These are phyloP conservation scores for Colletotrichum horii DNA, from an alignment of 2,329 filamentous ascomycete species.

Conservation along the genomic window DNA sequence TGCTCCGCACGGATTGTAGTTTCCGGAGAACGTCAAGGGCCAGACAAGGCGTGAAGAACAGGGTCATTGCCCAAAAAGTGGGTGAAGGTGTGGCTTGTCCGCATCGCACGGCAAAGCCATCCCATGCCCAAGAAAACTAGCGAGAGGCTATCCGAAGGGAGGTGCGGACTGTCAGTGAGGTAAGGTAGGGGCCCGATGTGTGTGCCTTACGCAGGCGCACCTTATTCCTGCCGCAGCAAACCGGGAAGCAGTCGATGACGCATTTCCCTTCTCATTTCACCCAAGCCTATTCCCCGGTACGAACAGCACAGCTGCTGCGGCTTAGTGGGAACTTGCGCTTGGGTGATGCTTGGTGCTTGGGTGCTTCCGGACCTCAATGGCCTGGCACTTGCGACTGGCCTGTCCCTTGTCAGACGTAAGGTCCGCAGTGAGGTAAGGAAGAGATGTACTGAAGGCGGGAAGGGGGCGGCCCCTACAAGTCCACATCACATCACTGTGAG, in stretches of 20 bases:
- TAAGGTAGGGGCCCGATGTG: neutral
- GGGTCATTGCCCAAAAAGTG: slow-evolving; percentile 6
- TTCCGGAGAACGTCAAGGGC: neutral
- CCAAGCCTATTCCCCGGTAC: slow-evolving; percentile 11
- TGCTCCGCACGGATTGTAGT: neutral
- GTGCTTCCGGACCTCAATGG: slow-evolving; percentile 8
- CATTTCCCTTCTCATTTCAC: slow-evolving; percentile 14
- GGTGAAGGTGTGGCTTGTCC: slow-evolving; percentile 13
- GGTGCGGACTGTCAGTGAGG: neutral
- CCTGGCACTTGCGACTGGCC: slow-evolving; percentile 10
- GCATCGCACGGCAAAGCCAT: slow-evolving; percentile 13
- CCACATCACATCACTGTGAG: slow-evolving; percentile 24
- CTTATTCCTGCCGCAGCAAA: slow-evolving; percentile 21
- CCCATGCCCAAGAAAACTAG: slow-evolving; percentile 1
- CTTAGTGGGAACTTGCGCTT: slow-evolving; percentile 8
- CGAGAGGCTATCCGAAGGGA: neutral
- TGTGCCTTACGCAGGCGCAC: neutral
- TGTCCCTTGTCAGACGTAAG: slow-evolving; percentile 22
- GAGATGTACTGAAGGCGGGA: neutral
- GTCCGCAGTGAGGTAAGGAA: neutral
- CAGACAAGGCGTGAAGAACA: neutral
- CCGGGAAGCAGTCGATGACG: slow-evolving; percentile 24
- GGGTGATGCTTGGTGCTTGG: slow-evolving; percentile 3
- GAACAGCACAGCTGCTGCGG: neutral
- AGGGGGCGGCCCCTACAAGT: slow-evolving; percentile 20